Conservation (phyloP, 306 rosid species). For the Begonia loranthoides region DNA sequence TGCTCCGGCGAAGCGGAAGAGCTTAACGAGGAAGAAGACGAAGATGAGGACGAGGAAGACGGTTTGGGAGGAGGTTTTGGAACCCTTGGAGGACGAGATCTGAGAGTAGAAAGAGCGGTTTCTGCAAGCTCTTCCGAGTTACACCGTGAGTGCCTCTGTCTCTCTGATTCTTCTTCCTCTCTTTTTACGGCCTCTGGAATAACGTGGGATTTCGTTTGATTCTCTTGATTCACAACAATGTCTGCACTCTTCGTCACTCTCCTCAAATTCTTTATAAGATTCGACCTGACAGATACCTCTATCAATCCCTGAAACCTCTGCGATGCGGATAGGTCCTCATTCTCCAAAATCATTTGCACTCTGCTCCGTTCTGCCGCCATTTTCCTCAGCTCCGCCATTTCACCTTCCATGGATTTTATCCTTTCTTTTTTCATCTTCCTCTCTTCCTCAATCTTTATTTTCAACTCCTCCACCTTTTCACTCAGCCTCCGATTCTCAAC, state of each 20-base stretch:
- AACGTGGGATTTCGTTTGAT: conserved; percentile 18
- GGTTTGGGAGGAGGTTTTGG: conserved; percentile 94
- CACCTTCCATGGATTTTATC: conserved; percentile 41
- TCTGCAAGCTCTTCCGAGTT: conserved; percentile 81
- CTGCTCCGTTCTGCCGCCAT: conserved; percentile 22
- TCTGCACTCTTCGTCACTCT: conserved; percentile 24
- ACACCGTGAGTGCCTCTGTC: conserved; percentile 43
- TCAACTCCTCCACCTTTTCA: conserved; percentile 28
- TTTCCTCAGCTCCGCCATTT: conserved; percentile 54
- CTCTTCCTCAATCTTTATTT: conserved; percentile 23
- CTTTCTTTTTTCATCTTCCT: conserved; percentile 28
- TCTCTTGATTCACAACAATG: conserved; percentile 17
- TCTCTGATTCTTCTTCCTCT: conserved; percentile 37
- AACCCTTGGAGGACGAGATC: conserved; percentile 77
- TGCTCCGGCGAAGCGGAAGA: conserved; percentile 20
- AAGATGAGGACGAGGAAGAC: conserved; percentile 21
- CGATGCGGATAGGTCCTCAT: conserved; percentile 45
- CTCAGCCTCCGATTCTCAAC: conserved; percentile 36
- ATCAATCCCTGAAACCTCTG: conserved; percentile 49
- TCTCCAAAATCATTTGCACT: conserved; percentile 13
- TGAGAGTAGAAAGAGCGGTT: conserved; percentile 24
- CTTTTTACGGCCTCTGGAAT: conserved; percentile 22
- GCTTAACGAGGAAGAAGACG: conserved; percentile 17
- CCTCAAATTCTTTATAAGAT: conserved; percentile 45
- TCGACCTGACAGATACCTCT: conserved; percentile 46